Percentiles rank a stretch among this genome's conserved stretches.
Conservation (phyloP, 176 grass and related monocot species). For the Raddia distichophylla region DNA sequence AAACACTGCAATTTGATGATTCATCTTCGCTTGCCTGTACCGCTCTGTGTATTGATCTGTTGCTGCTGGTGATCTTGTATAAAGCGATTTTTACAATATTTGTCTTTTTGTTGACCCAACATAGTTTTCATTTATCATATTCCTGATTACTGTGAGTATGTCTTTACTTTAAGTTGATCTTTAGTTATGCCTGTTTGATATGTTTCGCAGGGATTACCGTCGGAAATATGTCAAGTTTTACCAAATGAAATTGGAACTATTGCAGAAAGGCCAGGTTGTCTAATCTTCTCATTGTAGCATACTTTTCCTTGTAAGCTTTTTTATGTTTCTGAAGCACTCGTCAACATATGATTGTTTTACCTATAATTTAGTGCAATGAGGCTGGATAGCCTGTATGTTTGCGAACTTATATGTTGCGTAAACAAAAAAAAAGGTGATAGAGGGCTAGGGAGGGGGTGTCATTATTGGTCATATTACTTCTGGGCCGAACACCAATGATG, state of each 20-base stretch:
- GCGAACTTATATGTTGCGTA: conserved; percentile 23
- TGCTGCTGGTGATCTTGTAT: conserved; percentile 29
- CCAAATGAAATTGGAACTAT: conserved; percentile 77
- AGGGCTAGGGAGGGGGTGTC: background rate
- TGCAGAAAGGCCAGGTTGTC: conserved; percentile 85
- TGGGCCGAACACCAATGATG: background rate
- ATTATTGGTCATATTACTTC: background rate
- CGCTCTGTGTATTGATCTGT: conserved; percentile 36
- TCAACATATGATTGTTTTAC: conserved; percentile 23
- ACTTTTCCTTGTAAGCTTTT: conserved; percentile 18
- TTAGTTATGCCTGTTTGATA: conserved; percentile 40
- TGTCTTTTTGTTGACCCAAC: conserved; percentile 5
- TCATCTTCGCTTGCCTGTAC: conserved; percentile 17
- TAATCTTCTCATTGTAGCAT: background rate
- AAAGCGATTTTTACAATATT: conserved; percentile 25
- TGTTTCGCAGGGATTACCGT: conserved; percentile 55
- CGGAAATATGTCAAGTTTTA: conserved; percentile 82
- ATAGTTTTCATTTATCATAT: conserved; percentile 32
- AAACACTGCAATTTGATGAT: conserved; percentile 13
- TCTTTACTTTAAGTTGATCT: conserved; percentile 11
- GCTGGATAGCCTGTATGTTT: conserved; percentile 9
- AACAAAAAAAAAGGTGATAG: conserved; percentile 1
- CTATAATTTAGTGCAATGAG: conserved; percentile 30
- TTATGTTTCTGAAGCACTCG: conserved; percentile 33
- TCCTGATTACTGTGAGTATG: conserved; percentile 12